These are phyloP conservation scores for Sanghuangporus sanghuang DNA, from an alignment of 1,284 basidiomycete species.

Conservation along the genomic window DNA sequence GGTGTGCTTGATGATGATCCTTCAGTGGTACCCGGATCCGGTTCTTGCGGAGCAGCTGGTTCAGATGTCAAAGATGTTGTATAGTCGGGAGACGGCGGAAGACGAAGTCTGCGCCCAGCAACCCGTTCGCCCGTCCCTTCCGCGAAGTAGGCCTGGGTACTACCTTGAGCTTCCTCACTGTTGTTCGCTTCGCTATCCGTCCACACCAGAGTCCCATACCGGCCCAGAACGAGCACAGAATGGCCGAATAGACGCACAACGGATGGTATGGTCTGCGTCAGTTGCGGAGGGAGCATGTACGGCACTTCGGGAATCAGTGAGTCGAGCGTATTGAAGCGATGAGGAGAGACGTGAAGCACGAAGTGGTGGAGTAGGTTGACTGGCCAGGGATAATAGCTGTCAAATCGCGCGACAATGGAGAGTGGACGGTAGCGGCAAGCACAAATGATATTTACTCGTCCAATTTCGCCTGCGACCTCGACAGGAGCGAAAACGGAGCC, in stretches of 20 bases:
- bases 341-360: conserved; percentile 29
- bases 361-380: conserved; percentile 63
- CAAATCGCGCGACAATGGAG: conserved; percentile 53
- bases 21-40: background rate
- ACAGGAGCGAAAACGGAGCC: background rate
- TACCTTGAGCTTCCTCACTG: conserved; percentile 23
- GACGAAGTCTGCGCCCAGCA: conserved; percentile 2
- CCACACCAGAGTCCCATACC: conserved; percentile 55
- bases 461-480: background rate
- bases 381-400: conserved; percentile 59
- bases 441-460: background rate
- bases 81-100: background rate
- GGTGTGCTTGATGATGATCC: background rate
- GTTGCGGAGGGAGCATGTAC: conserved; percentile 30
- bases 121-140: conserved; percentile 16
- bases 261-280: conserved; percentile 44
- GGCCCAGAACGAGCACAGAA: conserved; percentile 48
- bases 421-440: conserved; percentile 31
- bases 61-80: background rate
- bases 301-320: conserved; percentile 30
- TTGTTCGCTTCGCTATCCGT: conserved; percentile 45
- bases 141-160: conserved; percentile 36
- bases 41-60: background rate
- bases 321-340: background rate
- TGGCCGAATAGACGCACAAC: conserved; percentile 54